Conservation (phyloP, 345 rosid species). For the Gossypium ekmanianum region DNA sequence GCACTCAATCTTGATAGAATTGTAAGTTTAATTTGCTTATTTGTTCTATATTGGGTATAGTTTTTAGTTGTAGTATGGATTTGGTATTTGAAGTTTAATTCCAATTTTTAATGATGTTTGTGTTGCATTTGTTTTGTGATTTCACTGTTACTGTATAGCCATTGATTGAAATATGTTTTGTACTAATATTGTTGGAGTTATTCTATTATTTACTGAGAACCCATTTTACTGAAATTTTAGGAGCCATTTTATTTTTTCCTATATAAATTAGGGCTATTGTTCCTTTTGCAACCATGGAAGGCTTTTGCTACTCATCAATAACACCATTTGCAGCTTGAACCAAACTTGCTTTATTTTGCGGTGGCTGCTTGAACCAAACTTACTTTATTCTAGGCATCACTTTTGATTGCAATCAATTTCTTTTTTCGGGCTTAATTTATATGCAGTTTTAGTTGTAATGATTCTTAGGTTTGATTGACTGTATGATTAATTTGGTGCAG, state of each 20-base stretch:
- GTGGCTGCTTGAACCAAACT: background rate
- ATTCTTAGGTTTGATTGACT: background rate
- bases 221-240: background rate
- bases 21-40: no score
- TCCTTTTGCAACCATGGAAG: background rate
- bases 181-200: background rate
- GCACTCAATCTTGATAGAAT: no score
- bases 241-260: background rate
- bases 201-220: background rate
- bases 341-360: no score
- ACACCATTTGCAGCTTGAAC: background rate
- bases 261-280: background rate
- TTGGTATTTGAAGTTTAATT: no score
- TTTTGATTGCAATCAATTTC: background rate
- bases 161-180: background rate
- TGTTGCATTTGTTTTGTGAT: background rate
- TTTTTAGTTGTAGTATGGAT: no score
- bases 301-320: background rate
- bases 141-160: background rate
- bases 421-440: background rate
- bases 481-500: conserved; percentile 41
- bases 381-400: conserved; percentile 1
- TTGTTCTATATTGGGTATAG: no score
- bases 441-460: background rate
- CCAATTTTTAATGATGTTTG: background rate